Conservation (phyloP, 345 rosid genomes). For the Lumnitzera littorea region DNA sequence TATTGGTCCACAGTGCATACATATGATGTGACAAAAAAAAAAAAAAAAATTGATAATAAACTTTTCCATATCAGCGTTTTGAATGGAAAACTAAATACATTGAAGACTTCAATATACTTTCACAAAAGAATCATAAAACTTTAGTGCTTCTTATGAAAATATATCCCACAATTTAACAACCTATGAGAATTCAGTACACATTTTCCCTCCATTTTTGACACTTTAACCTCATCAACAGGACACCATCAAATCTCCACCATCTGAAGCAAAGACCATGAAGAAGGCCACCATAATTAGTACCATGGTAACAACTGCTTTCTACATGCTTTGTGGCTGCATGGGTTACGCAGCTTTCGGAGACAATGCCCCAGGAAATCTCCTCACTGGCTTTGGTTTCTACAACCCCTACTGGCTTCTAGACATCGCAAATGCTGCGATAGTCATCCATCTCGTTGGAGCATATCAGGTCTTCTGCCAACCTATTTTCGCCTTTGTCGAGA, state of each 20-base stretch:
- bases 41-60: too few species aligned
- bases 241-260: slow-evolving; percentile 33
- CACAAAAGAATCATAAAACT: too few species aligned
- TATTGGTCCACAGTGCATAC: too few species aligned
- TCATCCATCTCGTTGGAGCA: slow-evolving; percentile 31
- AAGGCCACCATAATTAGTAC: slow-evolving; percentile 30
- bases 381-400: slow-evolving; percentile 36
- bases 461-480: slow-evolving; percentile 42
- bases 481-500: slow-evolving; percentile 33
- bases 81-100: too few species aligned
- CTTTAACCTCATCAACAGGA: slow-evolving; percentile 14
- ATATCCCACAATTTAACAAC: too few species aligned
- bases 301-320: slow-evolving; percentile 26
- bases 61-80: too few species aligned
- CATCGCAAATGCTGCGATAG: slow-evolving; percentile 33
- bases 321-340: slow-evolving; percentile 37
- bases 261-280: slow-evolving; percentile 37
- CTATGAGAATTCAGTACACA: too few species aligned
- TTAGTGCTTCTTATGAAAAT: too few species aligned
- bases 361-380: slow-evolving; percentile 30
- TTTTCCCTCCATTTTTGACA: too few species aligned
- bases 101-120: too few species aligned
- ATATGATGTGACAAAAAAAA: too few species aligned
- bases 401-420: slow-evolving; percentile 44
- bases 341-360: slow-evolving; percentile 39